phyloP scores from a whole-genome alignment of 2,329 filamentous ascomycete genomes.

The Paecilomyces formosus region DNA sequence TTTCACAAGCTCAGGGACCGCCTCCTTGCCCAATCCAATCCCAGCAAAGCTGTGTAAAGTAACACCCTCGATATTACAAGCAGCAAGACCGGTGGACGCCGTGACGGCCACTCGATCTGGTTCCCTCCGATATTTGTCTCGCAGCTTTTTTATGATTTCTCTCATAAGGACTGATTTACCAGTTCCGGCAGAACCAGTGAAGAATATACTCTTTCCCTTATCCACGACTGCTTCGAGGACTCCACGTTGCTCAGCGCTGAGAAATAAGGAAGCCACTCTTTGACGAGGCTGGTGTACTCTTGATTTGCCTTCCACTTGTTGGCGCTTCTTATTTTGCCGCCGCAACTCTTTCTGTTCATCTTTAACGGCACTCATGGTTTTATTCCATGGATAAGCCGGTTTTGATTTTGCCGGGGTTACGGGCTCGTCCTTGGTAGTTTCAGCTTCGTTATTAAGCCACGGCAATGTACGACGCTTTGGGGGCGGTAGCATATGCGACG shows the following conservation, averaged over 20 bases:
- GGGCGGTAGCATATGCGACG: constrained; percentile 34
- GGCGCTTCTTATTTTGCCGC: constrained; percentile 49
- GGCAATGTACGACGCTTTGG: constrained; percentile 62
- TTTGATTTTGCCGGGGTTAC: constrained; percentile 40
- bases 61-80: constrained; percentile 92
- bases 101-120: constrained; percentile 85
- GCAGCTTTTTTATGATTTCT: constrained; percentile 76
- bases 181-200: constrained; percentile 91
- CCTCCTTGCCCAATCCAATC: constrained; percentile 90
- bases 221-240: constrained; percentile 78
- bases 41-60: constrained; percentile 94
- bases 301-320: constrained; percentile 35
- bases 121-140: constrained; percentile 66
- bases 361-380: constrained; percentile 65
- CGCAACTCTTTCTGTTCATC: constrained; percentile 68
- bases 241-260: constrained; percentile 80
- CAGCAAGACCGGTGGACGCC: constrained; percentile 89
- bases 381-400: constrained; percentile 58
- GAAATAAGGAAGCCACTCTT: constrained; percentile 52
- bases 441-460: constrained; percentile 38
- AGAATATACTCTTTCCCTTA: constrained; percentile 83
- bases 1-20: constrained; percentile 69
- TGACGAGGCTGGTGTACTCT: constrained; percentile 26
- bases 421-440: constrained; percentile 16
- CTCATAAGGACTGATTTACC: constrained; percentile 95